Conservation (phyloP, 176 grass and related monocot genomes). For the Areca catechu region DNA sequence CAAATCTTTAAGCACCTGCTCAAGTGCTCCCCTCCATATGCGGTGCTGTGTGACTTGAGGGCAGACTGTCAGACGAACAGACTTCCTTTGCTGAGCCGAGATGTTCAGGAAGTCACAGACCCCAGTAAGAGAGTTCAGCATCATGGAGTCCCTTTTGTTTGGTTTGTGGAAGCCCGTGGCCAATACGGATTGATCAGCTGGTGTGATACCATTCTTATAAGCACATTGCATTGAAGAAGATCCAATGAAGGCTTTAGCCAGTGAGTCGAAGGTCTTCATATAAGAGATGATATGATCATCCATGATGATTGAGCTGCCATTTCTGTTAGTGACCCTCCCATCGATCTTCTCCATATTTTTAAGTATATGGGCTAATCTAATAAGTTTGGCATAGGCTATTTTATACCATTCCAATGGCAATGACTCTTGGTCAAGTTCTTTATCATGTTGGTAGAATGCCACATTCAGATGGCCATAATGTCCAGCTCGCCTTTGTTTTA, state of each 20-base stretch:
- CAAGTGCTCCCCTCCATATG: conserved; percentile 63
- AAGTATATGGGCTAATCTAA: conserved; percentile 42
- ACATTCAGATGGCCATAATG: conserved; percentile 6
- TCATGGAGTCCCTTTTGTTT: conserved; percentile 16
- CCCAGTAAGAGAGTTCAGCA: conserved; percentile 43
- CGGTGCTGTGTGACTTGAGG: conserved; percentile 80
- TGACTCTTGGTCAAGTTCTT: conserved; percentile 20
- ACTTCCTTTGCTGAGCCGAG: conserved; percentile 57
- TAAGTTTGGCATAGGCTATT: conserved; percentile 50
- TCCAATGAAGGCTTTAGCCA: conserved; percentile 35
- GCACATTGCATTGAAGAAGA: background rate
- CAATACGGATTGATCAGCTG: background rate
- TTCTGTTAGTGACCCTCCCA: conserved; percentile 19
- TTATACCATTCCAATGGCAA: conserved; percentile 40
- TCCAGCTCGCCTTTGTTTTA: no score
- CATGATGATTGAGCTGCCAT: conserved; percentile 17
- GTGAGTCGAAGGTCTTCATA: conserved; percentile 41
- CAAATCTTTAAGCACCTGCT: conserved; percentile 53
- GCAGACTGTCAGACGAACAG: conserved; percentile 52
- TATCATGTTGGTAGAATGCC: conserved; percentile 14
- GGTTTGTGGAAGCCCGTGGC: conserved; percentile 8
- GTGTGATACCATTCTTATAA: background rate
- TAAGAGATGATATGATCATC: conserved; percentile 23
- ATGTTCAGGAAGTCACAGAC: conserved; percentile 58
- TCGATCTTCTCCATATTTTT: conserved; percentile 26